These are phyloP conservation scores for Colletotrichum camelliae DNA, from an alignment of 2,329 filamentous ascomycete genomes.

Conservation along the genomic window DNA sequence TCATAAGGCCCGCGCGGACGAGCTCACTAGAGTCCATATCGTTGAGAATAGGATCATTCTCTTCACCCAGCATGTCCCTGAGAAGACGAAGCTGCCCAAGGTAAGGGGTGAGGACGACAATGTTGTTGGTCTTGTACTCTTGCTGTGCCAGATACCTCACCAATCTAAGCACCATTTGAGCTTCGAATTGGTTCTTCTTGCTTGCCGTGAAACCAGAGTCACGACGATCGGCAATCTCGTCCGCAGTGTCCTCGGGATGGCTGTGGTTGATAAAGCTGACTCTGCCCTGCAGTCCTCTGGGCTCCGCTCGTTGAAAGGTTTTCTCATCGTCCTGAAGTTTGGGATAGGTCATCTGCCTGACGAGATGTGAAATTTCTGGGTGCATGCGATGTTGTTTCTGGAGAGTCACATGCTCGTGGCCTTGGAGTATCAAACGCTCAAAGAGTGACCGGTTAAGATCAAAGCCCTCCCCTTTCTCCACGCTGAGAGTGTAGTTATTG, in stretches of 20 bases:
- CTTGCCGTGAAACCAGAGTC: slow-evolving; percentile 56
- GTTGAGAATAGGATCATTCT: slow-evolving; percentile 70
- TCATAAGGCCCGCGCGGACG: slow-evolving; percentile 65
- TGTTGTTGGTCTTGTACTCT: slow-evolving; percentile 67
- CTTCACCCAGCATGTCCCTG: slow-evolving; percentile 52
- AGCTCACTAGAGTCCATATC: slow-evolving; percentile 72
- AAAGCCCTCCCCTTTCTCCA: slow-evolving; percentile 69
- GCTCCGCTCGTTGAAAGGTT: slow-evolving; percentile 48
- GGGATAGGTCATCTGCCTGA: slow-evolving; percentile 66
- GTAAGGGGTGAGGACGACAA: slow-evolving; percentile 77
- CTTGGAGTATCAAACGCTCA: slow-evolving; percentile 67
- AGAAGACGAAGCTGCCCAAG: slow-evolving; percentile 70
- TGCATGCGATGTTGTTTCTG: slow-evolving; percentile 71
- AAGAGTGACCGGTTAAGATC: slow-evolving; percentile 73
- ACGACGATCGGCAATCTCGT: slow-evolving; percentile 48
- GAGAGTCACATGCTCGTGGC: slow-evolving; percentile 58
- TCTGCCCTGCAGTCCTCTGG: slow-evolving; percentile 63
- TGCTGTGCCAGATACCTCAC: slow-evolving; percentile 75
- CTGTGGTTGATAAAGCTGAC: slow-evolving; percentile 73
- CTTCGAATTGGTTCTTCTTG: slow-evolving; percentile 71
- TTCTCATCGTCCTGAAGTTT: slow-evolving; percentile 59
- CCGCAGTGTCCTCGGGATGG: slow-evolving; percentile 53
- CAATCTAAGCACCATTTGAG: slow-evolving; percentile 66
- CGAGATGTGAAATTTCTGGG: slow-evolving; percentile 68
- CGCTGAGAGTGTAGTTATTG: slow-evolving; percentile 62